Base-by-base conservation (phyloP, 352 stramenopile species). In the Globisporangium nagaii region DNA sequence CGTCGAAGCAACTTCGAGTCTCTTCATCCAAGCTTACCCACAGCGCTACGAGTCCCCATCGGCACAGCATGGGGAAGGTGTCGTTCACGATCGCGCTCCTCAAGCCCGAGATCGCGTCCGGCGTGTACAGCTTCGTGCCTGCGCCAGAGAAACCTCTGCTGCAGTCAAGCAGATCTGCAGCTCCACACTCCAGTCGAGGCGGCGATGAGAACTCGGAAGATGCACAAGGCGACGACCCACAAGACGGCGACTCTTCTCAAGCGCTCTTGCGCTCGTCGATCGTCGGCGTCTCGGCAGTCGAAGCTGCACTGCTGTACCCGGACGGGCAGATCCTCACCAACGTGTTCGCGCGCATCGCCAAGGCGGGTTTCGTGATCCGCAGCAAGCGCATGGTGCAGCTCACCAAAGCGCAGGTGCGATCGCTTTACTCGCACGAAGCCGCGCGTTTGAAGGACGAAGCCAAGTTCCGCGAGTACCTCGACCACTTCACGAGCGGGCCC, bases 81-180 rank as follows among this genome's bases (percentile, higher is more conserved):
- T 56, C 75, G 22, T 84, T 81, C 39, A 65, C 76, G 13, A 42
- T 86, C 44, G 66, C 73, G 44, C 53, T 86, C 13, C 52, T 89
- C 41, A 80, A 79, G 28, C 79, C 79, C 1, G 79, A 89, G 59
- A 86, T 86, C 63, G 65, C 75, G 13, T 73, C 70, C 0, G 75
- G 72, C 1, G 75, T 62, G 51, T 86, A 81, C 61, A 58, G 64
- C 32, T 77, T 83, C 34, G 42, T n/a, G n/a, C 15, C 31, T 3
- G 19, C 25, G 8, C 13, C 27, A 2, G 43, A 49, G 0, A 50
- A 35, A 36, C 13, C 2, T 12, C 25, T 17, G 0, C 8, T 20
- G 4, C n/a, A n/a, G n/a, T 35, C 27, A 2, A n/a, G 24, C 3
- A 17, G 15, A 11, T 32, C 22, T 17, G 12, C 20, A 42, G 20